phyloP scores from a whole-genome alignment of 2,329 filamentous ascomycete species.

The Monilinia vaccinii-corymbosi region DNA sequence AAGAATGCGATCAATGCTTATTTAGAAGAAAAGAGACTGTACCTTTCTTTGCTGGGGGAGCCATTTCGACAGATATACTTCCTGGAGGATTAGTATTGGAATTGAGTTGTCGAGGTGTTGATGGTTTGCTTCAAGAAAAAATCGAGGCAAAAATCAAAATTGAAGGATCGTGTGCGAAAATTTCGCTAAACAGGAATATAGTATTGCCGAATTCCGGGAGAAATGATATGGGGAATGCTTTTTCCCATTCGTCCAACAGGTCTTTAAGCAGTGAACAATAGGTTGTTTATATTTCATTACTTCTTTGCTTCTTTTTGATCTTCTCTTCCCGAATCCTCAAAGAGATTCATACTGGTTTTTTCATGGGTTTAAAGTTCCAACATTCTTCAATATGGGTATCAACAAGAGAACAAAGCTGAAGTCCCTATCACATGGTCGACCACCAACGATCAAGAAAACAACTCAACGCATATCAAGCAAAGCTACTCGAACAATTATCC shows the following conservation, averaged over 20 bases:
- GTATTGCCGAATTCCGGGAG: neutral
- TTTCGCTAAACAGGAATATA: conserved; percentile 1
- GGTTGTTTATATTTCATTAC: neutral
- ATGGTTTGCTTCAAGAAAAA: conserved; percentile 3
- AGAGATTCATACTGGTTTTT: neutral
- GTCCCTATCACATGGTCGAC: conserved; percentile 45
- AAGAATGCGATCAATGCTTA: conserved; percentile 8
- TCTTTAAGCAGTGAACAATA: neutral
- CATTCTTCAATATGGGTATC: conserved; percentile 33
- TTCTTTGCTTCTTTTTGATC: neutral
- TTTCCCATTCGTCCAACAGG: neutral
- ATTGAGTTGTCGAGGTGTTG: conserved; percentile 14
- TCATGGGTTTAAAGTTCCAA: neutral
- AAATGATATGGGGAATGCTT: neutral
- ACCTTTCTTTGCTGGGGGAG: conserved; percentile 30
- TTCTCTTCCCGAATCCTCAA: neutral
- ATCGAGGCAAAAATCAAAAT: neutral
- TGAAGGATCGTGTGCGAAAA: conserved; percentile 6
- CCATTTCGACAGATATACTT: conserved; percentile 26
- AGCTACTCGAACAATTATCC: conserved; percentile 55
- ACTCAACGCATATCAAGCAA: conserved; percentile 53
- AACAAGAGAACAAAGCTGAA: conserved; percentile 37
- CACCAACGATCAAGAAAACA: conserved; percentile 37
- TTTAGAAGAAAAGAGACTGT: conserved; percentile 21
- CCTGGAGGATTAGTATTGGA: conserved; percentile 18